phyloP scores from a whole-genome alignment of 2,329 filamentous ascomycete genomes.

The Bipolaris zeicola region DNA sequence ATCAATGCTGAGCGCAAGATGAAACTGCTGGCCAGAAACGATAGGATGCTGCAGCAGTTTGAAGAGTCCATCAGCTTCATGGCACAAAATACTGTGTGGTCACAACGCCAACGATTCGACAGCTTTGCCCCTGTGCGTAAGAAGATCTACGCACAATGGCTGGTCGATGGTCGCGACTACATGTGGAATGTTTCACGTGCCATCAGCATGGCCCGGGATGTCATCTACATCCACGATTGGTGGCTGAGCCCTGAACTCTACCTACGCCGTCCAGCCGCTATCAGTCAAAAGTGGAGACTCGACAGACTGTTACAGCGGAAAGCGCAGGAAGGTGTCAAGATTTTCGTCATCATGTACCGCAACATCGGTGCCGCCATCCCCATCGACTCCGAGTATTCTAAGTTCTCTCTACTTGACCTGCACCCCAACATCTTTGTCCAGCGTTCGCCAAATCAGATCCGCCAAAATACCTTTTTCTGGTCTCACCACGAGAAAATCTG shows the following conservation, averaged over 20 bases:
- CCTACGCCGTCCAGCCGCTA: constrained; percentile 88
- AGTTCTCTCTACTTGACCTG: constrained; percentile 91
- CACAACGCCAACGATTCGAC: constrained; percentile 80
- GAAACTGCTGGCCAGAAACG: constrained; percentile 87
- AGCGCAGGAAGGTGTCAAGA: constrained; percentile 91
- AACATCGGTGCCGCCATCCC: constrained; percentile 97
- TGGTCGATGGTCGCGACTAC: constrained; percentile 95
- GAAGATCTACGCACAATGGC: constrained; percentile 90
- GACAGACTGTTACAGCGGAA: constrained; percentile 93
- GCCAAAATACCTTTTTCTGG: constrained; percentile 99
- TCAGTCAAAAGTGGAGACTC: constrained; percentile 97
- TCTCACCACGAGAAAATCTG: constrained; percentile 99
- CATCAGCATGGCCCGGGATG: constrained; percentile 95
- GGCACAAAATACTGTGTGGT: constrained; percentile 82
- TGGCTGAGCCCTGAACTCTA: constrained; percentile 97
- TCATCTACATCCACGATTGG: constrained; percentile 99
- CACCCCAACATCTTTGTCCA: constrained; percentile 97
- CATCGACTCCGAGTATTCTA: constrained; percentile 98
- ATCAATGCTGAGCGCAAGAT: constrained; percentile 90
- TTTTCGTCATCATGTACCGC: constrained; percentile 96
- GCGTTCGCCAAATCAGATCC: constrained; percentile 94
- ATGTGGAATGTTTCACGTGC: constrained; percentile 99
- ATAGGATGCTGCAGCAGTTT: constrained; percentile 87
- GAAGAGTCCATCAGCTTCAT: constrained; percentile 91
- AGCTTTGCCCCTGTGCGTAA: constrained; percentile 91